Evolutionary conservation across 306 rosid species (phyloP), one percentile per base, ranked within the genome.

Genomic region (Glycyrrhiza uralensis): DNA sequence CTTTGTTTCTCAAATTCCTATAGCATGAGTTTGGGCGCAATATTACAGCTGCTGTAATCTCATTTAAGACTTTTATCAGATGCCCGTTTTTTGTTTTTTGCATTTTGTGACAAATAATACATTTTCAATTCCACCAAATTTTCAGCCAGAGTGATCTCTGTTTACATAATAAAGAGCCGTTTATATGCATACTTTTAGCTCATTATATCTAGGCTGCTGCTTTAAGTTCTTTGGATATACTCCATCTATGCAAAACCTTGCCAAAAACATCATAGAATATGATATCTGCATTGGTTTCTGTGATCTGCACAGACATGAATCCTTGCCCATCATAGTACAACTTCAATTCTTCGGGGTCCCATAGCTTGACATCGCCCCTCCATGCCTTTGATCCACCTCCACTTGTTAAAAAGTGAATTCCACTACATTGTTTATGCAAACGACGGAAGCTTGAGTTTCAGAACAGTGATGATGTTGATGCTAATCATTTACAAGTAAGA

Each of bases 351-450:
- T 75, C 55, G 4, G 69, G 58, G 38, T 74, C 76, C 78, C 82
- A 79, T 0, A 39, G 62, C 45, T 2, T 78, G 23, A 84, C 30
- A 12, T 77, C 81, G 0, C 89, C 89, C 49, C 81, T 79, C 98
- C 98, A 93, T 49, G 98, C 96, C 81, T 87, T 90, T 1, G 98
- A 93, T 4, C 97, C 96, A 4, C 92, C 97, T 33, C 98, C 96
- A 47, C 98, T 93, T 5, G 97, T 93, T 20, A 93, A 14, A 64
- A 75, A 90, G 65, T 87, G 90, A 50, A 88, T 73, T 61, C 89
- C 80, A 49, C 96, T 93, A 47, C 81, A 68, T 75, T 56, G 55
- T 72, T 58, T 10, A 32, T 49, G 55, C 70, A 35, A 50, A 66
- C 5, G 18, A 72, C 2, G 17, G 38, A 24, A 70, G 60, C 47